A percentile compares a stretch with the other conserved stretches of the same genome.
Conservation (phyloP, 352 stramenopile species). For the Globisporangium ultimum region DNA sequence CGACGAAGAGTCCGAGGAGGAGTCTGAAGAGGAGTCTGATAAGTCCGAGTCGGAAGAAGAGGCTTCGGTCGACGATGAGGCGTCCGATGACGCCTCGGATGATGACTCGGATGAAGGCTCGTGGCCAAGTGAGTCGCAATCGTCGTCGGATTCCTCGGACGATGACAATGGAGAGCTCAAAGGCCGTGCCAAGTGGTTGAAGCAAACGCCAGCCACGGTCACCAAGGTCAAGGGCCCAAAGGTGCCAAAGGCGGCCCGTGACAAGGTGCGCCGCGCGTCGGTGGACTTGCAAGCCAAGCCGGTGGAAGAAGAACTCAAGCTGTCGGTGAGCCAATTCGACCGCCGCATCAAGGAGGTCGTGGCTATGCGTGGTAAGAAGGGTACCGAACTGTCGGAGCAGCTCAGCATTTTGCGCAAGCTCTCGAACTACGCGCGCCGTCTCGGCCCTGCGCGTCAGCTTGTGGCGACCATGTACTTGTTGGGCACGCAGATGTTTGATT, state of each 20-base stretch:
- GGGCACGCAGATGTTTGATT: conserved; percentile 80
- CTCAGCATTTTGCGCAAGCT: conserved; percentile 70
- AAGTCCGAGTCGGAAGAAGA: conserved; percentile 9
- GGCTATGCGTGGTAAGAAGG: conserved; percentile 80
- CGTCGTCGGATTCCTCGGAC: conserved; percentile 54
- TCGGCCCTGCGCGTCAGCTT: conserved; percentile 72
- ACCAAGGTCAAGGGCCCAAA: conserved; percentile 53
- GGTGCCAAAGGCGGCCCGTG: conserved; percentile 37
- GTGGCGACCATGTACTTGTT: conserved; percentile 82
- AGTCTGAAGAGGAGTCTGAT: conserved; percentile 13
- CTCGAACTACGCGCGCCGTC: conserved; percentile 70
- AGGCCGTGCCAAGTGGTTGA: conserved; percentile 95
- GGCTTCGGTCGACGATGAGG: conserved; percentile 43
- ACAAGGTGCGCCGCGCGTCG: conserved; percentile 51
- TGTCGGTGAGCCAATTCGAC: conserved; percentile 76
- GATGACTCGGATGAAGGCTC: conserved; percentile 26
- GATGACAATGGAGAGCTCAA: conserved; percentile 90
- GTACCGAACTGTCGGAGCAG: conserved; percentile 72
- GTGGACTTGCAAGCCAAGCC: conserved; percentile 45
- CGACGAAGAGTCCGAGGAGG: conserved; percentile 26
- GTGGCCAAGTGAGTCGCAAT: conserved; percentile 60
- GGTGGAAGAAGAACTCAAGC: conserved; percentile 82
- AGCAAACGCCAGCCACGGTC: conserved; percentile 76
- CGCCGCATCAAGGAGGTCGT: conserved; percentile 84
- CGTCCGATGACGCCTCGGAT: conserved; percentile 23